A percentile compares a stretch with the other conserved stretches of the same genome.
Conservation (phyloP, 2,329 filamentous ascomycete species). For the Colletotrichum cereale region DNA sequence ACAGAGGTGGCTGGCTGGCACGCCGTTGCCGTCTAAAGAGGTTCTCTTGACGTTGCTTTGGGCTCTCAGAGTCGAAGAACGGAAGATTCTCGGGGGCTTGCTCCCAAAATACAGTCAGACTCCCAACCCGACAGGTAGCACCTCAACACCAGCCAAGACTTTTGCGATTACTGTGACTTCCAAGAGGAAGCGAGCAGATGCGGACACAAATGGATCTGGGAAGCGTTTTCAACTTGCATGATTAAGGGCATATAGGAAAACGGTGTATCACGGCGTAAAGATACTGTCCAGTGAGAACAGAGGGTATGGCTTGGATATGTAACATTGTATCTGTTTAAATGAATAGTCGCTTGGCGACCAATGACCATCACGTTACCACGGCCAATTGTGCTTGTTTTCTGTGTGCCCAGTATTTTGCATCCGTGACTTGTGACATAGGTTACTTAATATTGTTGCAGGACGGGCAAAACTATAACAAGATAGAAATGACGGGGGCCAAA, state of each 20-base stretch:
- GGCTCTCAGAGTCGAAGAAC: constrained; percentile 58
- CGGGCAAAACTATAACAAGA: fast-evolving
- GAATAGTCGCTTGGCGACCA: constrained; percentile 11
- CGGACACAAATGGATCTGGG: constrained; percentile 14
- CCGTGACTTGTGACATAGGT: neutral
- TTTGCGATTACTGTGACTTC: constrained; percentile 24
- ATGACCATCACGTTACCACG: neutral
- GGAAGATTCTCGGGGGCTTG: constrained; percentile 44
- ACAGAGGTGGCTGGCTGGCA: constrained; percentile 53
- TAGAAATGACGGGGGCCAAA: no score
- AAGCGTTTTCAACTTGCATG: constrained; percentile 38
- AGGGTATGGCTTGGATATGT: constrained; percentile 10
- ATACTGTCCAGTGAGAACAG: constrained; percentile 2
- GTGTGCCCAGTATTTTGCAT: neutral
- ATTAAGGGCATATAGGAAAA: constrained; percentile 13
- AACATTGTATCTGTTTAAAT: constrained; percentile 16
- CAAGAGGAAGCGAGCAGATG: constrained; percentile 32
- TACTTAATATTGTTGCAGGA: neutral
- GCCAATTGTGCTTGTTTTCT: neutral
- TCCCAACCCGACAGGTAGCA: constrained; percentile 15
- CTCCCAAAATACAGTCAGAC: neutral
- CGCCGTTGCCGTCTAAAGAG: constrained; percentile 60
- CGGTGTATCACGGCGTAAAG: constrained; percentile 22
- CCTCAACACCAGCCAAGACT: constrained; percentile 15
- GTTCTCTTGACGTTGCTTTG: constrained; percentile 62